Evolutionary conservation across 1,284 basidiomycete genomes (phyloP), one percentile per base, ranked within the genome.

Genomic region (Fomitiporia mediterranea): DNA sequence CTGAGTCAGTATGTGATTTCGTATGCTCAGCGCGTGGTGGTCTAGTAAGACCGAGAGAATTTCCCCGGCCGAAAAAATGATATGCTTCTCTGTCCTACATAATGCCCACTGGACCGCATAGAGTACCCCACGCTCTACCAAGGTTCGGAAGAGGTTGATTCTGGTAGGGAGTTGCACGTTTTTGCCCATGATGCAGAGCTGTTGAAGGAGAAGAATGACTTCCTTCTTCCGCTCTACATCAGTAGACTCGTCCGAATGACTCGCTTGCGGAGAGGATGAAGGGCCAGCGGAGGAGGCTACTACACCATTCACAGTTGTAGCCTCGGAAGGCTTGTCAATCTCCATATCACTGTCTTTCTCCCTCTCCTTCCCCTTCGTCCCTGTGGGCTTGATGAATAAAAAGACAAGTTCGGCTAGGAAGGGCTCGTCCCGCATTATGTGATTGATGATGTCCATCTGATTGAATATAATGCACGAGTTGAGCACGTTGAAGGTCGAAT

Each of bases 401-500:
- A 77, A 75, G 48, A 95, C 90, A 25, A 98, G 79, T 55, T 93
- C 86, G 34, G 79, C 76, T 27, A 98, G 75, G 68, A 98, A 89
- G 4, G 72, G 68, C 4, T 82, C 81, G 67, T 95, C 91, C 56
- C 78, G 80, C 66, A 94, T 89, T 47, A 98, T 83, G 68, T 96
- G 88, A 53, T 80, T 85, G 67, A 98, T 93, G 67, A 99, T 98
- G 72, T 99, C 96, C 66, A 96, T 94, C 72, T 99, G 96, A 73
- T 98, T 97, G 80, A 96, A 99, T 69, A 98, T 96, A 69, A 99
- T 93, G 72, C 93, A 92, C 15, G 93, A 94, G 72, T 94, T 98
- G 65, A 99, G 83, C 64, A 98, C 93, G 65, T 94, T 94, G 76
- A 98, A 97, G 0, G 94, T 98, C 0, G 93, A 90, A 69, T 99